Percentiles rank a stretch among this genome's conserved stretches.
These are phyloP conservation scores for Saxophila tyrrhenica DNA, from an alignment of 495 filamentous ascomycete genomes.

Conservation along the genomic window DNA sequence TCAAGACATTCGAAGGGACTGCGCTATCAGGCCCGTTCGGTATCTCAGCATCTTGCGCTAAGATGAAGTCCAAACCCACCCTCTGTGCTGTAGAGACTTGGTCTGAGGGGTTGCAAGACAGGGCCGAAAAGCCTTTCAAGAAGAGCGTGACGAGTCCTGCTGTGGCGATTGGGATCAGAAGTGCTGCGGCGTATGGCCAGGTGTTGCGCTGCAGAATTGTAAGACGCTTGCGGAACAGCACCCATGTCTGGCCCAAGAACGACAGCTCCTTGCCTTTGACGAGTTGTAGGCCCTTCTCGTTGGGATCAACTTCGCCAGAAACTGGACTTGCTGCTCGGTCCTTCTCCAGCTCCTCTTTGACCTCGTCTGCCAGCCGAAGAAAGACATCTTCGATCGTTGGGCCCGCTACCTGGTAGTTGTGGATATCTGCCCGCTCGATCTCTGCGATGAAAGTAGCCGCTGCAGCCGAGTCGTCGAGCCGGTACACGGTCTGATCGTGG, in stretches of 20 bases:
- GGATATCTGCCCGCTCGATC: constrained; percentile 44
- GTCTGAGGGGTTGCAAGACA: constrained; percentile 22
- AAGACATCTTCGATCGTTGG: constrained; percentile 67
- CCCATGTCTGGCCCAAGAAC: constrained; percentile 52
- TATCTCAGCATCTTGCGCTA: constrained; percentile 36
- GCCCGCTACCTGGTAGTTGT: constrained; percentile 36
- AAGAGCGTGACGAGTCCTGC: constrained; percentile 65
- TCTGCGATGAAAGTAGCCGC: constrained; percentile 54
- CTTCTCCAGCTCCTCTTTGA: constrained; percentile 20
- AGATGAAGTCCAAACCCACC: constrained; percentile 3
- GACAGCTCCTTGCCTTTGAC: constrained; percentile 55
- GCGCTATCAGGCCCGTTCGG: constrained; percentile 49
- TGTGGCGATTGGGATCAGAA: constrained; percentile 63
- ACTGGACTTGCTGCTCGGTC: constrained; percentile 6
- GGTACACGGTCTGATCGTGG: constrained; percentile 60
- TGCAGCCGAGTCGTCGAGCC: constrained; percentile 47
- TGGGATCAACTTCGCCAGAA: constrained; percentile 2
- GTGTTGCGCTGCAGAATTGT: constrained; percentile 67
- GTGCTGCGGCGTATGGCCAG: constrained; percentile 58
- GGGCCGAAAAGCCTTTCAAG: constrained; percentile 42
- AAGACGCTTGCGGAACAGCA: constrained; percentile 65
- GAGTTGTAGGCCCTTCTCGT: constrained; percentile 37
- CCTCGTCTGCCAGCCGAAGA: constrained; percentile 66
- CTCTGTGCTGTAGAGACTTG: background rate
- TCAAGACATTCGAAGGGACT: constrained; percentile 33